Conservation (phyloP, 495 filamentous ascomycete species). For the Penicillium angulare region DNA sequence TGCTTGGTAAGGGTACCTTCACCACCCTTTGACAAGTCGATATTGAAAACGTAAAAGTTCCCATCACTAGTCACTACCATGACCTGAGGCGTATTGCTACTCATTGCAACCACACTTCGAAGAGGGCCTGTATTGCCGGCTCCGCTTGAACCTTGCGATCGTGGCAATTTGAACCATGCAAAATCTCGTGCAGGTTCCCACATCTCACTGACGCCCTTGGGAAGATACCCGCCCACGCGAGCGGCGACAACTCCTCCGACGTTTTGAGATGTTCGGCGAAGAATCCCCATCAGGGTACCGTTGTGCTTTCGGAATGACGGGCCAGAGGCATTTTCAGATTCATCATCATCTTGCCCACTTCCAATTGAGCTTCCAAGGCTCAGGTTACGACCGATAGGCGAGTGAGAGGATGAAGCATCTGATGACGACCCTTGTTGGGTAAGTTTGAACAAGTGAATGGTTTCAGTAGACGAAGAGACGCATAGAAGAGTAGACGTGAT, state of each 20-base stretch:
- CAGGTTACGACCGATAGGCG: slow-evolving; percentile 35
- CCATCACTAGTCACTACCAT: slow-evolving; percentile 98
- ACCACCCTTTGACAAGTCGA: slow-evolving; percentile 94
- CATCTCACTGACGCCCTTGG: slow-evolving; percentile 90
- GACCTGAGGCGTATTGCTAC: slow-evolving; percentile 85
- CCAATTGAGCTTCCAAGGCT: slow-evolving; percentile 38
- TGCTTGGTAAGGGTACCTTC: slow-evolving; percentile 89
- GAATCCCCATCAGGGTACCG: slow-evolving; percentile 78
- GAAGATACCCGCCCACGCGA: slow-evolving; percentile 86
- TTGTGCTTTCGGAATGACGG: slow-evolving; percentile 48
- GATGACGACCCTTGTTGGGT: slow-evolving; percentile 35
- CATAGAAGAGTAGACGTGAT: slow-evolving; percentile 87
- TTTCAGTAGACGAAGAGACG: slow-evolving; percentile 93
- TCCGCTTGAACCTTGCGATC: slow-evolving; percentile 40
- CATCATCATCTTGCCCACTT: slow-evolving; percentile 39
- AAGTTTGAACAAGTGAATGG: slow-evolving; percentile 94
- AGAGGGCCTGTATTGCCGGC: slow-evolving; percentile 49
- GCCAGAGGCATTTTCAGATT: slow-evolving; percentile 29
- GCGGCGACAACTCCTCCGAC: slow-evolving; percentile 89
- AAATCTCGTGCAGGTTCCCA: slow-evolving; percentile 96
- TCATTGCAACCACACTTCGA: slow-evolving; percentile 92
- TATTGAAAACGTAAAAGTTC: slow-evolving; percentile 88
- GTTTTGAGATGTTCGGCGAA: slow-evolving; percentile 94
- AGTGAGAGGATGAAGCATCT: slow-evolving; percentile 33
- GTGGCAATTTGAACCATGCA: slow-evolving; percentile 93